Evolutionary conservation across 352 stramenopile species (phyloP), one percentile per base, ranked within the genome.

Genomic region (Phytophthora europaea): DNA sequence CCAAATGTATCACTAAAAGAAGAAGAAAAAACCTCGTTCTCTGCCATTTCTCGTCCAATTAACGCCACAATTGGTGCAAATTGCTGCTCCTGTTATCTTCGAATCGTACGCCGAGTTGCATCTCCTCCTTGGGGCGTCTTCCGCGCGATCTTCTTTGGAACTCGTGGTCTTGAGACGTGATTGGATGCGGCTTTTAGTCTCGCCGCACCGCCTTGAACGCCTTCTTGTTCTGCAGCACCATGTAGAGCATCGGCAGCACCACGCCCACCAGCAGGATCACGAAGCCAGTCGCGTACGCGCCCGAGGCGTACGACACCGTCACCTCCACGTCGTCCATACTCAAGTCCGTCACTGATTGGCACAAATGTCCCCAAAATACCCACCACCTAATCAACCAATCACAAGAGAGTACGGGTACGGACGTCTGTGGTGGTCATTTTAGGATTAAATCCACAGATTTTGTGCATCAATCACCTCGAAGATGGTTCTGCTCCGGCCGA

Each of bases 171-270:
- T 56, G 33, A 52, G 10, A 43, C 36, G 12, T 18, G 12, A 43
- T 43, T 6, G 12, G 36, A 12, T 43, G 36, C 12, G 12, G 5
- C 8, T 53, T 18, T 81, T 64, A 93, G 72, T 93, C 86, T 67
- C 86, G 65, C 67, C 88, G 89, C 65, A 94, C 64, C n/a, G 85
- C 83, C 76, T 91, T 92, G 79, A 96, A 96, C 1, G 88, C 88
- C 76, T 96, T 96, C 75, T 90, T 91, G 76, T 96, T 96, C 73
- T 96, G 89, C 34, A 94, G 59, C 43, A 93, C 88, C 87, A 96
- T 96, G 78, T 96, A 96, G 5, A 90, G 68, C 79, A 96, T 91
- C 5, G 87, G 87, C 52, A 93, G 57, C 40, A 96, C 60, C 65
- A 96, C 89, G 40, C 87, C 89, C 15, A 78, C 70, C 47, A 89